A percentile compares a stretch with the other conserved stretches of the same genome.
phyloP scores from a whole-genome alignment of 768 basidiomycete species.

The Dentipellis fragilis region DNA sequence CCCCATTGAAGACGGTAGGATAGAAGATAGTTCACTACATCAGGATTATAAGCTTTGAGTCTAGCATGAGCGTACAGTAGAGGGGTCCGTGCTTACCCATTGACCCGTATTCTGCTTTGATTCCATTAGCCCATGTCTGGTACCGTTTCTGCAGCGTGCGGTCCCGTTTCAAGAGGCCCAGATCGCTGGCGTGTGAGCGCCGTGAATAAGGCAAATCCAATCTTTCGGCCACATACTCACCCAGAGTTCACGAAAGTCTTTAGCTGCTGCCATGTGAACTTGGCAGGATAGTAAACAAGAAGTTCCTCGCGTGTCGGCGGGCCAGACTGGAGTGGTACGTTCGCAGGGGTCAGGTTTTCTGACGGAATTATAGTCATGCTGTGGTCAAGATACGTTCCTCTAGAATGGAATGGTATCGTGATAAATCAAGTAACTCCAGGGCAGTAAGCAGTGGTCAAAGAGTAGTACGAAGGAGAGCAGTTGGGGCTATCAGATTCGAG shows the following conservation, averaged over 20 bases:
- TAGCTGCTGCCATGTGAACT: conserved; percentile 67
- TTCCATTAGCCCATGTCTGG: conserved; percentile 41
- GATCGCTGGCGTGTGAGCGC: conserved; percentile 40
- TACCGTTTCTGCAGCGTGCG: conserved; percentile 60
- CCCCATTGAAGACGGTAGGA: conserved; percentile 71
- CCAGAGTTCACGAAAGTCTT: conserved; percentile 75
- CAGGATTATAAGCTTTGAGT: no score
- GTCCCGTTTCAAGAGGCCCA: conserved; percentile 73
- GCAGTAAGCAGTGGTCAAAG: no score
- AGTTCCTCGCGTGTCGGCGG: conserved; percentile 64
- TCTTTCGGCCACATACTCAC: conserved; percentile 24
- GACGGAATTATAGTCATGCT: no score
- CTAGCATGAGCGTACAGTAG: no score
- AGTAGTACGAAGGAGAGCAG: no score
- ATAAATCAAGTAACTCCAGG: no score
- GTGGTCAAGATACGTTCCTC: no score
- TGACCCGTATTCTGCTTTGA: conserved; percentile 54
- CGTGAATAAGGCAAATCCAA: background rate
- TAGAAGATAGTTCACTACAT: conserved; percentile 59
- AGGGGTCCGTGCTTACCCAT: conserved; percentile 35
- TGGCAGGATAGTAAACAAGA: conserved; percentile 56
- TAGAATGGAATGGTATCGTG: no score
- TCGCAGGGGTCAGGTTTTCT: background rate
- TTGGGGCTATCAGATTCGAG: no score
- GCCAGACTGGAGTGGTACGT: conserved; percentile 40